Base-by-base conservation (phyloP, 208 protist species). In the Wallacemonas rigidus region DNA sequence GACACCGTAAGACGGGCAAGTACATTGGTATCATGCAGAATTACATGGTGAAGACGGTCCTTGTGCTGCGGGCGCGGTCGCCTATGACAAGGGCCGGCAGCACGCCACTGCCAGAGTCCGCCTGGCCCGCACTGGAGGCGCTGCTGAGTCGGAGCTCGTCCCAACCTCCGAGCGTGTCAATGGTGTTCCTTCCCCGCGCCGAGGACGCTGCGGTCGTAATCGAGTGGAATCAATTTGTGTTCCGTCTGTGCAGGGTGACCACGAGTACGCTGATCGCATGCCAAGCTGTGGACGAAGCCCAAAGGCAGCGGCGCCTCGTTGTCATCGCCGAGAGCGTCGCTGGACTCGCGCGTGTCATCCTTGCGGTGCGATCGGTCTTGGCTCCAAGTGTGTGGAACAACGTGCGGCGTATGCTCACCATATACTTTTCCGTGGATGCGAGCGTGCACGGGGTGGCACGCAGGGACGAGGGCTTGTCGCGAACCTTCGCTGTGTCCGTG, bases 1-100 rank as follows among this genome's bases (percentile, higher is more conserved):
- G 69, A 9, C 43, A 63, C 11, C 60, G 62, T 2, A 72, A 74
- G 1, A n/a, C 85, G 0, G 81, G 85, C 63, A 82, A 81, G 56
- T 81, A 83, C 71, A 11, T 91, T 26, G 55, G 36, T 1, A 44
- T 71, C 3, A 76, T 91, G 45, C 60, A 80, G 8, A 60, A 70
- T 17, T 88, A 72, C 62, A 61, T 73, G 26, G 68, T 70, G 15
- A 56, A 56, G 51, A 56, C 6, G 15, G 51, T 56, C 9, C 14
- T 56, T n/a, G 51, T 50, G 43, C 60, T 11, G 62, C 54, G 9
- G 14, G 69, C 4, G 48, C 67, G 2, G 38, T 50, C 35, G 38
- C 8, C 6, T 38, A 12, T 11, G 36, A 39, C 57, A 44, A 7
- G 54, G 14, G 54, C 12, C 54, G 54, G 26, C 9, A 8, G 54